Percentiles rank a stretch among this genome's conserved stretches.
phyloP scores from a whole-genome alignment of 305 asterid species.

The Fraxinus floribunda region DNA sequence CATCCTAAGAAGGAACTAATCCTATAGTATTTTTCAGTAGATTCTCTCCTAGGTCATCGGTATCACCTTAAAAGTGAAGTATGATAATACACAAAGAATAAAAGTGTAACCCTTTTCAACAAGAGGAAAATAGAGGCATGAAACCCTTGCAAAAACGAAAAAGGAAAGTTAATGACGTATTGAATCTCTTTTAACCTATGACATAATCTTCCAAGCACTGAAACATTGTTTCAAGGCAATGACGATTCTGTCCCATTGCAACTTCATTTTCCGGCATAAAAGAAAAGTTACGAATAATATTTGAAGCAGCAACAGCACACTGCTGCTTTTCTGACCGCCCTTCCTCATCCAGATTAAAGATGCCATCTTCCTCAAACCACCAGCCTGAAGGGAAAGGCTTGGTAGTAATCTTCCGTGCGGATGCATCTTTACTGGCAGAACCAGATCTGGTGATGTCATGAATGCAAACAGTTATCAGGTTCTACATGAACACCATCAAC shows the following conservation, averaged over 20 bases:
- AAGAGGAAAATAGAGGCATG: background rate
- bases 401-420: constrained; percentile 46
- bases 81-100: background rate
- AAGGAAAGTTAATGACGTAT: background rate
- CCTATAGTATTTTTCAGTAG: background rate
- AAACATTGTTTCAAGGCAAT: constrained; percentile 85
- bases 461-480: constrained; percentile 19
- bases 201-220: constrained; percentile 86
- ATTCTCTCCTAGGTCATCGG: background rate
- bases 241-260: constrained; percentile 92
- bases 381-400: constrained; percentile 70
- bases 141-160: background rate
- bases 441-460: constrained; percentile 50
- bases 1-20: background rate
- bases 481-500: constrained; percentile 8
- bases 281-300: constrained; percentile 82
- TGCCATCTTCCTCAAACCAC: constrained; percentile 97
- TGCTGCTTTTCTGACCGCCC: constrained; percentile 83
- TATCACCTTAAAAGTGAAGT: background rate
- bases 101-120: background rate
- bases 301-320: constrained; percentile 94
- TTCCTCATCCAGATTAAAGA: constrained; percentile 85
- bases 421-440: constrained; percentile 55
- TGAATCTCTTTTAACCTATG: constrained; percentile 49
- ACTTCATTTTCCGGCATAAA: constrained; percentile 96